phyloP scores from a whole-genome alignment of 306 rosid genomes.

The Trifolium dubium region DNA sequence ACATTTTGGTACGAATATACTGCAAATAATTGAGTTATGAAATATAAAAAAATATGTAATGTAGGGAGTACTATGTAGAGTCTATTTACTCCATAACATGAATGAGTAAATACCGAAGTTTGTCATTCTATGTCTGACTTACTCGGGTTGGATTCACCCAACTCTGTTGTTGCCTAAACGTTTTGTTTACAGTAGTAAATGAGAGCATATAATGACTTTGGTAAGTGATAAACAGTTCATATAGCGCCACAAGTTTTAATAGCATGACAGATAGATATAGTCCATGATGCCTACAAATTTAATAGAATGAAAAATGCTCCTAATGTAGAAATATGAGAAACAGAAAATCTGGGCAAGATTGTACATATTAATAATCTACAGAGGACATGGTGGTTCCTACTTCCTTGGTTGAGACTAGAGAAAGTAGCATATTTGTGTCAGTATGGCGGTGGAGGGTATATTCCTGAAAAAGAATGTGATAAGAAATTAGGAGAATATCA shows the following conservation, averaged over 20 bases:
- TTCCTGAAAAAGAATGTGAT: slow-evolving; percentile 58
- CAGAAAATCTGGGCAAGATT: slow-evolving; percentile 18
- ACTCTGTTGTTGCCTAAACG: not conserved
- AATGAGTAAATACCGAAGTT: not conserved
- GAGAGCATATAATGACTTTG: not conserved
- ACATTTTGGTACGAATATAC: too few species aligned
- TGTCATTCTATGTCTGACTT: not conserved
- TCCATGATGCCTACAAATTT: not conserved
- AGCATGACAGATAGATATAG: not conserved
- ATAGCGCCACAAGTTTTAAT: not conserved
- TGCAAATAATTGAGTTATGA: not conserved
- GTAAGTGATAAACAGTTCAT: not conserved
- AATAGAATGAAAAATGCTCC: not conserved
- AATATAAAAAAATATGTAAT: not conserved
- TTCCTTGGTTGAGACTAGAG: not conserved
- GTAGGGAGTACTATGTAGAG: too few species aligned
- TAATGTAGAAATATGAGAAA: slow-evolving; percentile 24
- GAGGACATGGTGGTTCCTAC: not conserved
- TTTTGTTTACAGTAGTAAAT: not conserved
- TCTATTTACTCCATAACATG: not conserved
- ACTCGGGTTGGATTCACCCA: not conserved
- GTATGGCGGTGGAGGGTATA: slow-evolving; percentile 73
- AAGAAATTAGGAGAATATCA: slow-evolving; percentile 1
- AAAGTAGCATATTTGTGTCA: slow-evolving; percentile 43
- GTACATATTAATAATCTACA: slow-evolving; percentile 22